phyloP scores from a whole-genome alignment of 306 rosid species.

The Mimosa pudica region DNA sequence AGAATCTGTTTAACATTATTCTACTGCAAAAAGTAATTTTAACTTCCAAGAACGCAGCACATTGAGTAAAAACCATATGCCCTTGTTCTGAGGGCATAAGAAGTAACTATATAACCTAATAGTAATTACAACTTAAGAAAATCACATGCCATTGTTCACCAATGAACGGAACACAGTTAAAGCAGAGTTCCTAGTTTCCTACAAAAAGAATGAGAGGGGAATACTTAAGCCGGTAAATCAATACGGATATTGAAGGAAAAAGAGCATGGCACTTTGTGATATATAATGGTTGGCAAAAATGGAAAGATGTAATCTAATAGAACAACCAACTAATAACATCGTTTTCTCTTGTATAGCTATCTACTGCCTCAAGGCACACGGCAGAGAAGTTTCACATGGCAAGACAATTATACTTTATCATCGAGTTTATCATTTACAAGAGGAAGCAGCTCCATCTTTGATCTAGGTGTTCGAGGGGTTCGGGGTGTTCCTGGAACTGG shows the following conservation, averaged over 20 bases:
- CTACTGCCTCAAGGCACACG: conserved; percentile 32
- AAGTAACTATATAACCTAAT: neutral
- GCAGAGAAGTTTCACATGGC: conserved; percentile 33
- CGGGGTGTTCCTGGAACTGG: conserved; percentile 64
- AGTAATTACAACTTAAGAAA: neutral
- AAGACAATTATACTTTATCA: conserved; percentile 63
- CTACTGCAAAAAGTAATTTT: neutral
- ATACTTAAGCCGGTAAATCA: neutral
- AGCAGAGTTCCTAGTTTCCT: neutral
- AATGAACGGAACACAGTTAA: neutral
- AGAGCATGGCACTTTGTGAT: conserved; percentile 34
- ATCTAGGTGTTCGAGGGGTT: conserved; percentile 77
- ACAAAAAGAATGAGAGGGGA: neutral
- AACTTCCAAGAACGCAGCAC: neutral
- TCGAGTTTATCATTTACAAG: conserved; percentile 93
- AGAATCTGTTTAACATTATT: neutral
- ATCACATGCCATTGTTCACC: neutral
- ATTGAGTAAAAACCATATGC: too few species aligned
- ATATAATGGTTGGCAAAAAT: conserved; percentile 26
- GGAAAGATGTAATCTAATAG: conserved; percentile 29
- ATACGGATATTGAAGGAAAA: conserved; percentile 19
- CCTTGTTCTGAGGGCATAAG: too few species aligned
- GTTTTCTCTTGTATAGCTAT: conserved; percentile 40
- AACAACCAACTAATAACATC: conserved; percentile 36
- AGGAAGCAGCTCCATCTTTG: conserved; percentile 81